Evolutionary conservation across 2,329 filamentous ascomycete species (phyloP).

Genomic region (Cladorrhinum sp.): DNA sequence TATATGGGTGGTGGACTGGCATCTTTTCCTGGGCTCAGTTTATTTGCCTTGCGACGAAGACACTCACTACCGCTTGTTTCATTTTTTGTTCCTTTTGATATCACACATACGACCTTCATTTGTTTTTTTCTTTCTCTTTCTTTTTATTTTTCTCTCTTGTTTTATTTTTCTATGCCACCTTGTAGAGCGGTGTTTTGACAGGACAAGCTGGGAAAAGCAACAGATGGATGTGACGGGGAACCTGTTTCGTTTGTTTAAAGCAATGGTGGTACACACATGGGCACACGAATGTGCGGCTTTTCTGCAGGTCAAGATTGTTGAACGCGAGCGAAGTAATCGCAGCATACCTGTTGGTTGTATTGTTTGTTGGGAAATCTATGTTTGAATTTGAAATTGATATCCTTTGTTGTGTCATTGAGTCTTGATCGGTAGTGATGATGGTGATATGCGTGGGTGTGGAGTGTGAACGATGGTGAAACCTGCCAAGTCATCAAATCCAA

Average conservation of each 20-base stretch:
- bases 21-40: slow-evolving; percentile 1
- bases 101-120: slow-evolving; percentile 3
- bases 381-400: not conserved
- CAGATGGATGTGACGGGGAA: not conserved
- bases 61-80: not conserved
- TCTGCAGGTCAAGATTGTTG: not conserved
- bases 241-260: too few relatives aligned
- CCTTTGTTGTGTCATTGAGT: too few relatives aligned
- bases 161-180: not conserved
- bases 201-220: not conserved
- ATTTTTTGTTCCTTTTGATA: not conserved
- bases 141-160: slow-evolving; percentile 3
- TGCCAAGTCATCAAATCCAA: not conserved
- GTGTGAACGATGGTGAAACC: not conserved
- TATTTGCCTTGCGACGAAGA: not conserved
- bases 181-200: not conserved
- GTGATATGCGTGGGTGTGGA: too few relatives aligned
- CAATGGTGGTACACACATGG: not conserved
- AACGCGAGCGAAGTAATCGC: not conserved
- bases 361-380: not conserved
- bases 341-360: not conserved
- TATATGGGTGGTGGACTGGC: slow-evolving; percentile 5
- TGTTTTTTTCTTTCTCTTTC: not conserved
- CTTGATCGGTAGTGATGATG: too few relatives aligned
- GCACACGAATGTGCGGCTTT: not conserved